These are phyloP conservation scores for Solioccasus polychromus DNA, from an alignment of 768 basidiomycete species.

Conservation along the genomic window DNA sequence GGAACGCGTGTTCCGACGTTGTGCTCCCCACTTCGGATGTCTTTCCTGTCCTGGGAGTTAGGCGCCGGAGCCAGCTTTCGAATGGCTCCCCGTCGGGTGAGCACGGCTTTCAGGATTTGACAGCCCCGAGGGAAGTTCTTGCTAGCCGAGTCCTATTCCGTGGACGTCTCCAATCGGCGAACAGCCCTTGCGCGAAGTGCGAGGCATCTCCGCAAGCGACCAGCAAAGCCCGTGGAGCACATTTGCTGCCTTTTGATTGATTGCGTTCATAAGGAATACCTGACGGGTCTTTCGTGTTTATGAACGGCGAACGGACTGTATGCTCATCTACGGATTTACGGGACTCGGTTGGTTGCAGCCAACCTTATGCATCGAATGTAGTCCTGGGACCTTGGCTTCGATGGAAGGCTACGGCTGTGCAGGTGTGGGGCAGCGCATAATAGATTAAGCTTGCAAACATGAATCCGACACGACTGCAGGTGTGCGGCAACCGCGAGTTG, in stretches of 20 bases:
- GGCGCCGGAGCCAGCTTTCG: conserved; percentile 2
- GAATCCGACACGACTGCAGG: neutral
- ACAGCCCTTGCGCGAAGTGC: conserved; percentile 12
- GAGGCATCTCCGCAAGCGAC: conserved; percentile 18
- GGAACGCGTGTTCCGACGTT: conserved; percentile 15
- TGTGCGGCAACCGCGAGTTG: conserved; percentile 1
- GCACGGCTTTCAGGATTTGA: conserved; percentile 15
- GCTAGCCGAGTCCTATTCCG: conserved; percentile 11
- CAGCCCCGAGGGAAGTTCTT: conserved; percentile 5
- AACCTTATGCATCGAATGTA: neutral
- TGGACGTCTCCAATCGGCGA: conserved; percentile 15
- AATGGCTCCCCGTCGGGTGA: conserved; percentile 3
- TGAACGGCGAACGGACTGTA: conserved; percentile 1
- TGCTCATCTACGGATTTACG: conserved; percentile 5
- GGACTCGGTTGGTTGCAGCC: neutral
- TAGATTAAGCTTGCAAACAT: neutral
- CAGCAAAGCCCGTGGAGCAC: conserved; percentile 16
- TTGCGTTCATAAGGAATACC: neutral
- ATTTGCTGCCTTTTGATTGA: conserved; percentile 6
- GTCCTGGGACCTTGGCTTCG: neutral
- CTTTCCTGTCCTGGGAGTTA: conserved; percentile 24
- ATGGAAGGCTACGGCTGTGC: conserved; percentile 9
- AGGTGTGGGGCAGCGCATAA: conserved; percentile 21
- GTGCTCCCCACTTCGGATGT: conserved; percentile 1
- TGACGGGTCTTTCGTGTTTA: neutral